phyloP scores from a whole-genome alignment of 169 alveolate species.

The Plasmodium vinckei region DNA sequence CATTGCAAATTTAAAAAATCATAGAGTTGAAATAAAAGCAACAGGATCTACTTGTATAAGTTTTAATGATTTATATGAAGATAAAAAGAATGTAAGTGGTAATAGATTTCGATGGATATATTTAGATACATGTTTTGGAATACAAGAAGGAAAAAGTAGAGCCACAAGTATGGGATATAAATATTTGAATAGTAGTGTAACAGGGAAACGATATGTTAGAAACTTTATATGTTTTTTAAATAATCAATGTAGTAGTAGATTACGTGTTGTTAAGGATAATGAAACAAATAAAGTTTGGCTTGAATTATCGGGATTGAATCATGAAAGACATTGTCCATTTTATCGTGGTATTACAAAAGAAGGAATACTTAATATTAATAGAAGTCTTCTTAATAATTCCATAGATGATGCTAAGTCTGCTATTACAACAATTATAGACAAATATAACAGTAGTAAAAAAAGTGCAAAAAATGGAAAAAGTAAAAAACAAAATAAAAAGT shows the following conservation, averaged over 20 bases:
- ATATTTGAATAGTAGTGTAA: slow-evolving; percentile 36
- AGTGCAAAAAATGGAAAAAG: no score
- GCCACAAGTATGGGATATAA: slow-evolving; percentile 48
- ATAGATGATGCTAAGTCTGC: neutral
- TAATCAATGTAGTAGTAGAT: slow-evolving; percentile 26
- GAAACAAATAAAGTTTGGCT: slow-evolving; percentile 23
- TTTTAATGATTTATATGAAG: slow-evolving; percentile 12
- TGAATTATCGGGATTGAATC: slow-evolving; percentile 26
- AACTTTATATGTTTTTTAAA: slow-evolving; percentile 38
- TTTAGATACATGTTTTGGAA: slow-evolving; percentile 12
- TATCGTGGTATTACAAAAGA: slow-evolving; percentile 2
- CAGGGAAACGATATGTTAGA: slow-evolving; percentile 42
- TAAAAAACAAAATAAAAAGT: no score
- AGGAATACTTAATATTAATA: neutral
- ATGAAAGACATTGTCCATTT: slow-evolving; percentile 22
- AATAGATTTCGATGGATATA: slow-evolving; percentile 25
- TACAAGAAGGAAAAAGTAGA: slow-evolving; percentile 23
- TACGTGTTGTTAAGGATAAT: slow-evolving; percentile 11
- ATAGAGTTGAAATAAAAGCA: slow-evolving; percentile 5
- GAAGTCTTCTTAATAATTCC: neutral
- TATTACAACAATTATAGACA: no score
- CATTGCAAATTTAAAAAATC: neutral
- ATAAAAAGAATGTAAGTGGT: neutral
- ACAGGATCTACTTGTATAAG: slow-evolving; percentile 22
- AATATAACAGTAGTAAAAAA: no score